Evolutionary conservation across 2,329 filamentous ascomycete species (phyloP).

Genomic region (Mycosphaerelloides madeirae): DNA sequence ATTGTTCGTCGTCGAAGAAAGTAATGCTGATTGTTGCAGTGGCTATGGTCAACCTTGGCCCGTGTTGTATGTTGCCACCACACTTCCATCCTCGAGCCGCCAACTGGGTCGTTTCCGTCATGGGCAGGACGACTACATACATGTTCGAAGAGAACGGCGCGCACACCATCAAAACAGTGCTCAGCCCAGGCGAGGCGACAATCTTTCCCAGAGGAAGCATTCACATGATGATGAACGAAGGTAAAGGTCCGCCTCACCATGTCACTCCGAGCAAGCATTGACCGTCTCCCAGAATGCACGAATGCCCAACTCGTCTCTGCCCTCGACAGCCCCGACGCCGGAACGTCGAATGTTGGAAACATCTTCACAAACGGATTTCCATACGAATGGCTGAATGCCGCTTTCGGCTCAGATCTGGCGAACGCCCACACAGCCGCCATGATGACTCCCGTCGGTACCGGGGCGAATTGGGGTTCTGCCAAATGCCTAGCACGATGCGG

Average conservation of each 20-base stretch:
- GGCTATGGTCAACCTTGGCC: constrained; percentile 42
- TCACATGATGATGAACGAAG: constrained; percentile 50
- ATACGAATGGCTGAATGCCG: constrained; percentile 40
- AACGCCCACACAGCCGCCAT: constrained; percentile 28
- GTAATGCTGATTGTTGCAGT: constrained; percentile 20
- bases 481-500: constrained; percentile 38
- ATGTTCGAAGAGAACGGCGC: constrained; percentile 52
- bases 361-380: constrained; percentile 40
- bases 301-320: constrained; percentile 48
- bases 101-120: constrained; percentile 47
- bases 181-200: constrained; percentile 46
- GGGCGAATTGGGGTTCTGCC: constrained; percentile 38
- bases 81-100: constrained; percentile 49
- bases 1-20: neutral
- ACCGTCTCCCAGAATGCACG: constrained; percentile 38
- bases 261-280: neutral
- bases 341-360: constrained; percentile 48
- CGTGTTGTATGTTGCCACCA: constrained; percentile 50
- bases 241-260: constrained; percentile 22
- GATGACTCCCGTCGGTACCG: constrained; percentile 40
- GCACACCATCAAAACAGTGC: constrained; percentile 36
- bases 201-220: constrained; percentile 47
- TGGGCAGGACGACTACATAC: constrained; percentile 48
- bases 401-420: constrained; percentile 37
- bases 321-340: constrained; percentile 46